A percentile compares a stretch with the other conserved stretches of the same genome.
Evolutionary conservation across 768 basidiomycete species (phyloP).

Genomic region (Podaxis pistillaris): DNA sequence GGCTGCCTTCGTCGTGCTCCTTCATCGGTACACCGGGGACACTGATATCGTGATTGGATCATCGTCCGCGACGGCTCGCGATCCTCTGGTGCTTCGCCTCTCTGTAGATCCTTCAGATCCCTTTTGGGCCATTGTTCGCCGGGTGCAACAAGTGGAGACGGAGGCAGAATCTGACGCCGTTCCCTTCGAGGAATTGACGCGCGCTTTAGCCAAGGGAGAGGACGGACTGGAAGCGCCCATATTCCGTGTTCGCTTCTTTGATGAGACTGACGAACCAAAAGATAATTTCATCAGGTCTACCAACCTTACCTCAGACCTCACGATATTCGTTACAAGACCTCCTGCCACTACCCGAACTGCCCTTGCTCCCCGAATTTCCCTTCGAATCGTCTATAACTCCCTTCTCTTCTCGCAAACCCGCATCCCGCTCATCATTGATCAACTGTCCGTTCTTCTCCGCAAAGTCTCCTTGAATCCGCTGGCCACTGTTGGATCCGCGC

Average conservation of each 20-base stretch:
- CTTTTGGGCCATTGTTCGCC: conserved; percentile 84
- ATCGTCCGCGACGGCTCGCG: conserved; percentile 69
- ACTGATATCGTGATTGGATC: conserved; percentile 91
- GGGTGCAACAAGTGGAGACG: conserved; percentile 79
- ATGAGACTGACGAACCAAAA: conserved; percentile 76
- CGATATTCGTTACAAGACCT: conserved; percentile 80
- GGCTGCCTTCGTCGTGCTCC: conserved; percentile 86
- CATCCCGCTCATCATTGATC: conserved; percentile 78
- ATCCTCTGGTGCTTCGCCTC: conserved; percentile 83
- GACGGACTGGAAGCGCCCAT: conserved; percentile 63
- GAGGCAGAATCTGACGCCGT: conserved; percentile 82
- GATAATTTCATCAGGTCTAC: conserved; percentile 79
- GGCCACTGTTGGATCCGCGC: conserved; percentile 72
- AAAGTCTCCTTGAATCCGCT: conserved; percentile 68
- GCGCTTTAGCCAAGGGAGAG: conserved; percentile 63
- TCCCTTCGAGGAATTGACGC: conserved; percentile 76
- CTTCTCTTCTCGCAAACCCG: conserved; percentile 82
- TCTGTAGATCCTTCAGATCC: conserved; percentile 82
- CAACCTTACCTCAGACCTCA: conserved; percentile 87
- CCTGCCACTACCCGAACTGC: conserved; percentile 66
- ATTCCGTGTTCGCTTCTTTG: conserved; percentile 96
- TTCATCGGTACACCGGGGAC: conserved; percentile 95
- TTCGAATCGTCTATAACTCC: conserved; percentile 92
- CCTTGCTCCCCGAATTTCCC: conserved; percentile 70
- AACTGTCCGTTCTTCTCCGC: conserved; percentile 76